Conservation (phyloP, 2,329 filamentous ascomycete genomes). For the Diaporthe amygdali region DNA sequence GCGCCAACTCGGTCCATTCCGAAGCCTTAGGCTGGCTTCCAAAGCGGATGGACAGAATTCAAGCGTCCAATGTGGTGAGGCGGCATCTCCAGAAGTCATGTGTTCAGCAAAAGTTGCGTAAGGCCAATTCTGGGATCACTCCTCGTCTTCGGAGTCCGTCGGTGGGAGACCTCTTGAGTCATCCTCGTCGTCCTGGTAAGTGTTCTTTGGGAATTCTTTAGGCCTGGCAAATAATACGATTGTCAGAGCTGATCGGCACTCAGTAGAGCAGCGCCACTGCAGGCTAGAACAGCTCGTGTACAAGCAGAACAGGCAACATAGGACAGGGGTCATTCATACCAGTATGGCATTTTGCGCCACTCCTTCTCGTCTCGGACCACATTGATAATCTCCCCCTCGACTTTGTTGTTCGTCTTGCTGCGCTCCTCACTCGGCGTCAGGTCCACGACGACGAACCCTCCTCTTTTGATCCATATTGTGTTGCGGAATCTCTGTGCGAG, state of each 20-base stretch:
- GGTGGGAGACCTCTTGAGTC: constrained; percentile 86
- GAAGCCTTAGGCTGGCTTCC: constrained; percentile 17
- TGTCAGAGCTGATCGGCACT: neutral
- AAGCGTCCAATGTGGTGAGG: neutral
- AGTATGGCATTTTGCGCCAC: constrained; percentile 90
- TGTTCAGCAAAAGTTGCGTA: neutral
- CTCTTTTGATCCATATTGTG: constrained; percentile 90
- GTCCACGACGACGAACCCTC: constrained; percentile 86
- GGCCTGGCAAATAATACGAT: constrained; percentile 60
- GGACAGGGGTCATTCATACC: constrained; percentile 56
- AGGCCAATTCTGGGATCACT: neutral
- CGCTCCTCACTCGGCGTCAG: constrained; percentile 65
- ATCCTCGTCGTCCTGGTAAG: constrained; percentile 73
- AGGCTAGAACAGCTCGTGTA: neutral
- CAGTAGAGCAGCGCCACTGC: neutral
- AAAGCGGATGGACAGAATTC: constrained; percentile 22
- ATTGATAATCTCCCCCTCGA: constrained; percentile 89
- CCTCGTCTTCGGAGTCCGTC: constrained; percentile 77
- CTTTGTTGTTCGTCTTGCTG: constrained; percentile 68
- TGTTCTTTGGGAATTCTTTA: constrained; percentile 74
- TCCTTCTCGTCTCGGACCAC: constrained; percentile 88
- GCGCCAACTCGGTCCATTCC: neutral
- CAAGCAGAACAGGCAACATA: neutral
- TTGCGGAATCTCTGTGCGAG: constrained; percentile 86
- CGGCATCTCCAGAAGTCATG: neutral